Conservation (phyloP, 2,329 filamentous ascomycete genomes). For the Calonectria crousiana region DNA sequence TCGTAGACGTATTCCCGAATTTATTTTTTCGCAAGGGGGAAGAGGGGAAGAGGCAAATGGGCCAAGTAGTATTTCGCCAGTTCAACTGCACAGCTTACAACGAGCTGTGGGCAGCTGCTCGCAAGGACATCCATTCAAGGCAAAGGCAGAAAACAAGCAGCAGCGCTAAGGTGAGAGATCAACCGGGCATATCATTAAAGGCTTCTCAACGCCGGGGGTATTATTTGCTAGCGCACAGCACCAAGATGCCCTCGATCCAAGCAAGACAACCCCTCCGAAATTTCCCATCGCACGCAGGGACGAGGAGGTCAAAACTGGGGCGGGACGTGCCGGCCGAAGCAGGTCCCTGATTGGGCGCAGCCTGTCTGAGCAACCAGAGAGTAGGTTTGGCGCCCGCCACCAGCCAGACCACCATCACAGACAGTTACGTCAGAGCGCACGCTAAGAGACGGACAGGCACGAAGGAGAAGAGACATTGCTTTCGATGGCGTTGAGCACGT, state of each 20-base stretch:
- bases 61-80: background rate
- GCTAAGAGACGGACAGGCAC: background rate
- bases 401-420: background rate
- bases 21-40: too few relatives aligned
- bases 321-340: background rate
- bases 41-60: too few relatives aligned
- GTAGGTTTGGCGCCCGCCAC: background rate
- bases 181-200: background rate
- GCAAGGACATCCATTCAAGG: background rate
- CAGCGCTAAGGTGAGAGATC: background rate
- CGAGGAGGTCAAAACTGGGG: background rate
- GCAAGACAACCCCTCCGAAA: background rate
- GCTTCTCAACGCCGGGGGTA: background rate
- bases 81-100: background rate
- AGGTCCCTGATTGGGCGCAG: background rate
- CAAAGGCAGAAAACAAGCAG: background rate
- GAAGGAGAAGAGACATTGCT: background rate
- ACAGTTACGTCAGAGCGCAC: slow-evolving; percentile 6
- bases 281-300: slow-evolving; percentile 5
- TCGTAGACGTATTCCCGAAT: background rate
- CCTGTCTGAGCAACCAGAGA: background rate
- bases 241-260: background rate
- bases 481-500: background rate
- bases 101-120: background rate
- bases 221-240: background rate